Base-by-base conservation (phyloP, 805 yeast genomes). In the Candida stauntonica region DNA sequence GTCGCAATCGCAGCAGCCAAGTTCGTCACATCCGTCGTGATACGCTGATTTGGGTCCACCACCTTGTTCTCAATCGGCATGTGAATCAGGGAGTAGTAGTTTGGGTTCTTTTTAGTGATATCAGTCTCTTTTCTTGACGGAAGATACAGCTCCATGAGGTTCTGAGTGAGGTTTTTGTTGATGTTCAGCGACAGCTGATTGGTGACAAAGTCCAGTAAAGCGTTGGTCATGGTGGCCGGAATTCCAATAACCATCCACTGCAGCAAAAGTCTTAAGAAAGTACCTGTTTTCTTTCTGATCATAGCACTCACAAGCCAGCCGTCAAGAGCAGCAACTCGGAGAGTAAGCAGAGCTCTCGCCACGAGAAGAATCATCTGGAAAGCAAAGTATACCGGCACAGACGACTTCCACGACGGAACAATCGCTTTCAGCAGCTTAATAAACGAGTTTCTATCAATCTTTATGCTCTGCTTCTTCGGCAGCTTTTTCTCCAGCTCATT, bases 161-260 rank as follows among this genome's bases (percentile, higher is more conserved):
- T 70, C 15, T 70, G 64, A 12, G 93, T 85, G 35, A 89, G 66
- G 52, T 79, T 76, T 28, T 68, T 61, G 48, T 95, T 73, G 47
- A 86, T 73, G 24, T 72, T 56, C 41, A 75, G 70, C 1, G 86
- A 67, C 41, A 83, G 66, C 36, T 75, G 66, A 42, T 69, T 72
- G 31, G 79, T 79, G 3, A 80, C 70, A 64, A 76, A 81, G 13
- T 70, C 66, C 37, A 88, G 70, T 38, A 84, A 59, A 0, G 95
- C 76, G 52, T 88, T 86, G 8, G 85, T 80, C 21, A 85, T 54
- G 3, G 95, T 75, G 2, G 95, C 93, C 0, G 98, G 98, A 8
- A 87, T 58, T 9, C 96, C 96, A 12, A 89, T 67, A 13, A 77
- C 51, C 81, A 89, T 75, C 97, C 97, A 89, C 52, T 75, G 68